Evolutionary conservation across 1,284 basidiomycete species (phyloP).

Genomic region (Naganishia cerealis): DNA sequence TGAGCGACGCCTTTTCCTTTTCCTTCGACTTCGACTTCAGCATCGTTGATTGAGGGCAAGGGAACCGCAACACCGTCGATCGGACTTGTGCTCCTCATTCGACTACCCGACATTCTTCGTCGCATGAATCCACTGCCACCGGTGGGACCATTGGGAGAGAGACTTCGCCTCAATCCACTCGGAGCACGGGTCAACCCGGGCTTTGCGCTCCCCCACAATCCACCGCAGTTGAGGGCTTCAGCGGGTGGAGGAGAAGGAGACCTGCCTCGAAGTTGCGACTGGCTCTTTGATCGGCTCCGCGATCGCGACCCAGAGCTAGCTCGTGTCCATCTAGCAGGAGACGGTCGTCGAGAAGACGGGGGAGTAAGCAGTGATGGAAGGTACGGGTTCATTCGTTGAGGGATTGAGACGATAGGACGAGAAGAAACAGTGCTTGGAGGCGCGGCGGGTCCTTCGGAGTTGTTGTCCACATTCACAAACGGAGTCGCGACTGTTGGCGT

Average conservation of each 20-base stretch:
- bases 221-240: neutral
- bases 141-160: constrained; percentile 1
- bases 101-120: constrained; percentile 27
- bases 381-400: constrained; percentile 21
- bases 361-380: constrained; percentile 24
- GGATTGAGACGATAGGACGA: constrained; percentile 17
- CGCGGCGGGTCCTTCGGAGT: neutral
- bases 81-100: constrained; percentile 25
- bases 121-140: constrained; percentile 18
- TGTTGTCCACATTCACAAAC: no score
- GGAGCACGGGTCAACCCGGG: constrained; percentile 16
- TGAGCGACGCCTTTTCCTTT: neutral
- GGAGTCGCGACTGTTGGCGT: constrained; percentile 16
- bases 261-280: constrained; percentile 18
- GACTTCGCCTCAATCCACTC: constrained; percentile 19
- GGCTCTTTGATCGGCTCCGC: constrained; percentile 6
- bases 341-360: constrained; percentile 21
- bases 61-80: constrained; percentile 15
- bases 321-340: constrained; percentile 18
- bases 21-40: constrained; percentile 7
- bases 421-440: constrained; percentile 21
- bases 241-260: constrained; percentile 23
- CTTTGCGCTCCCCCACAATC: neutral
- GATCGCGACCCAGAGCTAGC: constrained; percentile 17
- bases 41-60: constrained; percentile 15